phyloP scores from a whole-genome alignment of 495 filamentous ascomycete genomes.

The Neurospora tetraspora region DNA sequence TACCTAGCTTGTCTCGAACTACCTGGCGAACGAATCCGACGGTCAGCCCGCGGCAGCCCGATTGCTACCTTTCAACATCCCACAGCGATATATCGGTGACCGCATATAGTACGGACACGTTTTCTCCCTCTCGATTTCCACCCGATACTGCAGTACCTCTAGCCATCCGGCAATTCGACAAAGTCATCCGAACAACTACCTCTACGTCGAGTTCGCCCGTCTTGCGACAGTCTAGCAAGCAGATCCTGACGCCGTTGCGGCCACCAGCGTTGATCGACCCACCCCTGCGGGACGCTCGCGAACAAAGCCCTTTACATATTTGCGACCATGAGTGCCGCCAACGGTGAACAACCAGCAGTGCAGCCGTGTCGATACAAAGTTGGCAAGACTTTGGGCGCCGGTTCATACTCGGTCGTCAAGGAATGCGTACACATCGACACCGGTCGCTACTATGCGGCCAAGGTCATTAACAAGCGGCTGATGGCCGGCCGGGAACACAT shows the following conservation, averaged over 20 bases:
- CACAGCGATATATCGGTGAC: not conserved
- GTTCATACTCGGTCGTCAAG: constrained; percentile 98
- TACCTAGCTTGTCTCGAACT: not conserved
- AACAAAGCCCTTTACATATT: not conserved
- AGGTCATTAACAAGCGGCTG: constrained; percentile 97
- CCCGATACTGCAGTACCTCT: not conserved
- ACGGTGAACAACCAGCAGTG: constrained; percentile 31
- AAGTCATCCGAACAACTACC: not conserved
- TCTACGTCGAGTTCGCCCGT: not conserved
- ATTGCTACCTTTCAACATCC: not conserved
- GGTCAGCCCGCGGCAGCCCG: not conserved
- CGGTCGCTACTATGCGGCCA: constrained; percentile 94
- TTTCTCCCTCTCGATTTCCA: not conserved
- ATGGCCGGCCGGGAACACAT: constrained; percentile 98
- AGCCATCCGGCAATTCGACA: not conserved
- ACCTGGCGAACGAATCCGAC: not conserved
- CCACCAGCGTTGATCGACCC: not conserved
- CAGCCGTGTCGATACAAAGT: constrained; percentile 82
- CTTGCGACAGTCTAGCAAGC: not conserved
- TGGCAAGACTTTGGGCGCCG: constrained; percentile 91
- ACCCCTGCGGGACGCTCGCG: not conserved
- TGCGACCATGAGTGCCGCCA: constrained; percentile 24
- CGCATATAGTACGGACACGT: not conserved
- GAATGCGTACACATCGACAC: constrained; percentile 99
- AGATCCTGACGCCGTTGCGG: not conserved